A percentile compares a stretch with the other conserved stretches of the same genome.
These are phyloP conservation scores for Incumbomyces delicatus DNA, from an alignment of 2,329 filamentous ascomycete species.

Conservation along the genomic window DNA sequence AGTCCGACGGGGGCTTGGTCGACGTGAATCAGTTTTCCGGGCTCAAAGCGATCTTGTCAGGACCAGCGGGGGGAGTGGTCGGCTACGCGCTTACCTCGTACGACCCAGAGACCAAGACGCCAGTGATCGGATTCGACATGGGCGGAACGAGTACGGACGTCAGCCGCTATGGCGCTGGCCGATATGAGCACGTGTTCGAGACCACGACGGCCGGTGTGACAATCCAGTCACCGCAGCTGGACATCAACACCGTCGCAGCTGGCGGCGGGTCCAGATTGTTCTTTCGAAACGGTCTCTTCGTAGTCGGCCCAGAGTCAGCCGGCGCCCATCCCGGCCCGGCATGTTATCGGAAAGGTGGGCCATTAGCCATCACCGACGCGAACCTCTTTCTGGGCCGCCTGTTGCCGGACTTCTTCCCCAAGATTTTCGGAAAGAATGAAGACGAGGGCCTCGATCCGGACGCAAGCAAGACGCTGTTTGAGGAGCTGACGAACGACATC, in stretches of 20 bases:
- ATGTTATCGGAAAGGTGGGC: conserved; percentile 85
- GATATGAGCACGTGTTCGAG: conserved; percentile 89
- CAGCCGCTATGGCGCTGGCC: conserved; percentile 71
- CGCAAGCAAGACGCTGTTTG: conserved; percentile 65
- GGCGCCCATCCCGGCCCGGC: conserved; percentile 85
- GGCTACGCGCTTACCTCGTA: conserved; percentile 89
- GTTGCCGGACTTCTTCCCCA: conserved; percentile 86
- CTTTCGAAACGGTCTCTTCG: conserved; percentile 82
- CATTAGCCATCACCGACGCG: conserved; percentile 83
- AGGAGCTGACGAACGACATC: conserved; percentile 66
- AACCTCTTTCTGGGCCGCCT: conserved; percentile 80
- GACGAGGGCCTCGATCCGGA: conserved; percentile 69
- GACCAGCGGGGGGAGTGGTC: conserved; percentile 87
- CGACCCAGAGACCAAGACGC: conserved; percentile 68
- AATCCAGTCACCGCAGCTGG: conserved; percentile 82
- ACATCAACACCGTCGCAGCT: conserved; percentile 91
- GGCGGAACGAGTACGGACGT: conserved; percentile 89
- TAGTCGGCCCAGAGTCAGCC: conserved; percentile 84
- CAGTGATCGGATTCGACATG: conserved; percentile 95
- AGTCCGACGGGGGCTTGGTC: conserved; percentile 67
- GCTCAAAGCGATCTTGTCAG: conserved; percentile 76
- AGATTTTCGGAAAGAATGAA: conserved; percentile 87
- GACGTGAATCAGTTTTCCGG: conserved; percentile 61
- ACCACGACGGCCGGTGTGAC: conserved; percentile 91
- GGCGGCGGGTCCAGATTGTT: conserved; percentile 64